A percentile compares a stretch with the other conserved stretches of the same genome.
These are phyloP conservation scores for Podaxis rugospora DNA, from an alignment of 768 basidiomycete genomes.

Conservation along the genomic window DNA sequence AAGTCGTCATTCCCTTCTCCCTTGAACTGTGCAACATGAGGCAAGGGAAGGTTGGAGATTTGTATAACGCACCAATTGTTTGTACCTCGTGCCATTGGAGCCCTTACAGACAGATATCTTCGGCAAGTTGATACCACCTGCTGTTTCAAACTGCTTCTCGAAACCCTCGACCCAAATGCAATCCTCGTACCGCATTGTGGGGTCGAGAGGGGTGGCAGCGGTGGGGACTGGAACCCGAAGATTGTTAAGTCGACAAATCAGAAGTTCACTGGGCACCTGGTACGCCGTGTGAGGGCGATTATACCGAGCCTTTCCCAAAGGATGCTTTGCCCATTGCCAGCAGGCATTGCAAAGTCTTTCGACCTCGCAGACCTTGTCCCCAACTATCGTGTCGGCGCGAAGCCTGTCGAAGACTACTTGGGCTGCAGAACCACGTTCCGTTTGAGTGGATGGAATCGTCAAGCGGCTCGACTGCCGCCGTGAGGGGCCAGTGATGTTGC, in stretches of 20 bases:
- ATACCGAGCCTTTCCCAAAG: constrained; percentile 35
- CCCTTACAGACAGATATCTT: constrained; percentile 77
- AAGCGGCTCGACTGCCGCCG: constrained; percentile 46
- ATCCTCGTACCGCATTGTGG: constrained; percentile 58
- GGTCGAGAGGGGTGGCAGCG: constrained; percentile 61
- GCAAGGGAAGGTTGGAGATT: neutral
- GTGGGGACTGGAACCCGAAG: constrained; percentile 86
- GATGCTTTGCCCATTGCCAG: constrained; percentile 68
- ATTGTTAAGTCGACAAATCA: constrained; percentile 45
- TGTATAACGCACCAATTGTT: constrained; percentile 64
- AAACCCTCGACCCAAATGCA: constrained; percentile 71
- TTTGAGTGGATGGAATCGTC: constrained; percentile 38
- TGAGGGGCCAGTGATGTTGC: constrained; percentile 3
- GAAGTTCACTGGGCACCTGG: constrained; percentile 24
- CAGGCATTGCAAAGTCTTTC: constrained; percentile 62
- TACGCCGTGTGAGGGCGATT: constrained; percentile 15
- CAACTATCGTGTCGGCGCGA: constrained; percentile 30
- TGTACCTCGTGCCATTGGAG: constrained; percentile 58
- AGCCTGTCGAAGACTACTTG: constrained; percentile 54
- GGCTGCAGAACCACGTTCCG: constrained; percentile 65
- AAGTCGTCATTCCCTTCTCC: constrained; percentile 88
- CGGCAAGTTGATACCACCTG: constrained; percentile 80
- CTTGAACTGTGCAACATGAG: constrained; percentile 63
- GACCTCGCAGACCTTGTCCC: constrained; percentile 43
- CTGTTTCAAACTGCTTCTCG: constrained; percentile 48